Evolutionary conservation across 192 early-diverging fungal species (phyloP).

Genomic region (Pilaira anomala): DNA sequence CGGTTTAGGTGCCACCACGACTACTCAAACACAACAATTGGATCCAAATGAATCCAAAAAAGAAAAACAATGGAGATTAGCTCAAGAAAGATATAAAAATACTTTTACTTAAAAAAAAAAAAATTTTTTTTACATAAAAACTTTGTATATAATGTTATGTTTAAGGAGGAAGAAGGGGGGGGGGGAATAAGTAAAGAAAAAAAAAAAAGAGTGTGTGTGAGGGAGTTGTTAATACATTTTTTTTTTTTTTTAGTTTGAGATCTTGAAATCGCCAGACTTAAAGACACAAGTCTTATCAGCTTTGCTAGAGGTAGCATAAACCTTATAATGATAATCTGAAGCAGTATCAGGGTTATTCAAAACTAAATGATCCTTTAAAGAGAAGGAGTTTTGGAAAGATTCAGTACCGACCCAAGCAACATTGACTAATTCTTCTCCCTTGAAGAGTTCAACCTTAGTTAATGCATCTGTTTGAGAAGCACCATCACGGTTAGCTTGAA

Average conservation of each 20-base stretch:
- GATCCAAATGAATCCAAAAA: conserved; percentile 2
- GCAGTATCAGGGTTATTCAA: conserved; percentile 3
- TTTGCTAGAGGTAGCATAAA: conserved; percentile 20
- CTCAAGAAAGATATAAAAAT: conserved; percentile 15
- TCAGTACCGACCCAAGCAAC: conserved; percentile 23
- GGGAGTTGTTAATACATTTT: background rate
- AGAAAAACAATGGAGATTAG: conserved; percentile 8
- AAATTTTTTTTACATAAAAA: background rate
- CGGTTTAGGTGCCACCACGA: conserved; percentile 1
- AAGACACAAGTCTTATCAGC: conserved; percentile 18
- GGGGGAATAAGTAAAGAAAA: no score
- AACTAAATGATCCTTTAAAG: conserved; percentile 30
- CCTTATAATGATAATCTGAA: conserved; percentile 28
- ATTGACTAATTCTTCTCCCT: conserved; percentile 19
- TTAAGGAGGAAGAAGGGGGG: background rate
- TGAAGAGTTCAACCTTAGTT: conserved; percentile 28
- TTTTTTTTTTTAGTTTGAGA: background rate
- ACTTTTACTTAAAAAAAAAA: background rate
- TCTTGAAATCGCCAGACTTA: conserved; percentile 28
- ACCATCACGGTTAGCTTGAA: conserved; percentile 21
- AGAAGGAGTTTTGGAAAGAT: conserved; percentile 22
- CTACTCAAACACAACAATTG: background rate
- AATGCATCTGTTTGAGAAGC: conserved; percentile 31
- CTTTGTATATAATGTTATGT: background rate
- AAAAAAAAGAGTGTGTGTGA: background rate